A percentile compares a stretch with the other conserved stretches of the same genome.
Conservation (phyloP, 345 rosid species). For the Combretum micranthum region DNA sequence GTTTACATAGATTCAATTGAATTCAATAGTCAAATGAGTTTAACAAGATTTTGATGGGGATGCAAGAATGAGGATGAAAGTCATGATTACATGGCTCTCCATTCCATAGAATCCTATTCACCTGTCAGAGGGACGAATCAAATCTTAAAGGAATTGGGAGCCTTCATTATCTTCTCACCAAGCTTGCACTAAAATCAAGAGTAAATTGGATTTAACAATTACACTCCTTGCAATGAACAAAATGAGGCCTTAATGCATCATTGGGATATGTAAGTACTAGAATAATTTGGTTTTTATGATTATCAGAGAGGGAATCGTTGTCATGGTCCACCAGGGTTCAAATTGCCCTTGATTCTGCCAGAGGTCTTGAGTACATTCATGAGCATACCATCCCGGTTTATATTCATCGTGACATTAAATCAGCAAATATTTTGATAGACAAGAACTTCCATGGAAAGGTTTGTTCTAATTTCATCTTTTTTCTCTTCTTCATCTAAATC, state of each 20-base stretch:
- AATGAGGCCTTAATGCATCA: no score
- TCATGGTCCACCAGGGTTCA: conserved; percentile 86
- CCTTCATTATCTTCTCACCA: no score
- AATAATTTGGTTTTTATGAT: conserved; percentile 8
- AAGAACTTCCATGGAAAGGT: conserved; percentile 85
- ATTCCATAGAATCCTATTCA: no score
- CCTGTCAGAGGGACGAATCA: no score
- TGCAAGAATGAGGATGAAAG: no score
- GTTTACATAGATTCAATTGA: no score
- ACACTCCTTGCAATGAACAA: neutral
- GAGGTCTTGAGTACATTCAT: conserved; percentile 97
- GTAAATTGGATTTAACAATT: neutral
- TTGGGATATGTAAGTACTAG: no score
- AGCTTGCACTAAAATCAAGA: no score
- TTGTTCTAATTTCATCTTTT: neutral
- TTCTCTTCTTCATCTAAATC: conserved; percentile 1
- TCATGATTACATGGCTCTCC: no score
- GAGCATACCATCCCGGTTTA: conserved; percentile 98
- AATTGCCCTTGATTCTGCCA: conserved; percentile 96
- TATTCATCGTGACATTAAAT: conserved; percentile 91
- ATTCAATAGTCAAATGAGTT: no score
- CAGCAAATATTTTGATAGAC: conserved; percentile 94
- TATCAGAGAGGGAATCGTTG: conserved; percentile 63
- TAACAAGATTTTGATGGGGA: no score
- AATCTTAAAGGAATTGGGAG: no score